Evolutionary conservation across 2,329 filamentous ascomycete genomes (phyloP).

Genomic region (Rhexocercosporidium sp.): DNA sequence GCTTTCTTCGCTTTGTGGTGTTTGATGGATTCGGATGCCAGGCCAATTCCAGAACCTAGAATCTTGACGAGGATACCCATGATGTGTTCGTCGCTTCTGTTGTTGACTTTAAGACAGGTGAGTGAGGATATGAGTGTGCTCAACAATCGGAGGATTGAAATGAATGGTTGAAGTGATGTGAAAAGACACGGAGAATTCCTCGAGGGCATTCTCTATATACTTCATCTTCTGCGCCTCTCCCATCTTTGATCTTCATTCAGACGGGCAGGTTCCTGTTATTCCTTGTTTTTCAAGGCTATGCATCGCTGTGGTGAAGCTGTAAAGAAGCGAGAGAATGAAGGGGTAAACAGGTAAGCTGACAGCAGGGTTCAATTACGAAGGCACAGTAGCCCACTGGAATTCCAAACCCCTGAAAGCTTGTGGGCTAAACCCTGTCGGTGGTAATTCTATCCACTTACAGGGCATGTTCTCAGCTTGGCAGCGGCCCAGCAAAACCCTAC

Average conservation of each 20-base stretch:
- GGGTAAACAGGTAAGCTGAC: neutral
- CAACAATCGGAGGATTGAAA: neutral
- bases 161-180: neutral
- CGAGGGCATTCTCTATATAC: neutral
- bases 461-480: neutral
- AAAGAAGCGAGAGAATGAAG: neutral
- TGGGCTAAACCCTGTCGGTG: neutral
- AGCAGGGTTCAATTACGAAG: too few species aligned
- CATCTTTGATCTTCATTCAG: neutral
- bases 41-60: conserved; percentile 36
- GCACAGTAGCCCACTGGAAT: too few species aligned
- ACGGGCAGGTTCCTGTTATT: neutral
- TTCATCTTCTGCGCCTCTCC: neutral
- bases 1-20: conserved; percentile 23
- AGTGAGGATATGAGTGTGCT: neutral
- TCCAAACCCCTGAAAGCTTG: neutral
- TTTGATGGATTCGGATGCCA: conserved; percentile 35
- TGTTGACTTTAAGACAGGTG: neutral
- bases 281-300: neutral
- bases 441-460: neutral
- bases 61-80: conserved; percentile 35
- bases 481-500: too few species aligned
- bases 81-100: neutral
- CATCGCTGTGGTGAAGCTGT: neutral
- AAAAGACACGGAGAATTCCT: neutral